Evolutionary conservation across 768 basidiomycete genomes (phyloP).

Genomic region (Amanita muscaria): DNA sequence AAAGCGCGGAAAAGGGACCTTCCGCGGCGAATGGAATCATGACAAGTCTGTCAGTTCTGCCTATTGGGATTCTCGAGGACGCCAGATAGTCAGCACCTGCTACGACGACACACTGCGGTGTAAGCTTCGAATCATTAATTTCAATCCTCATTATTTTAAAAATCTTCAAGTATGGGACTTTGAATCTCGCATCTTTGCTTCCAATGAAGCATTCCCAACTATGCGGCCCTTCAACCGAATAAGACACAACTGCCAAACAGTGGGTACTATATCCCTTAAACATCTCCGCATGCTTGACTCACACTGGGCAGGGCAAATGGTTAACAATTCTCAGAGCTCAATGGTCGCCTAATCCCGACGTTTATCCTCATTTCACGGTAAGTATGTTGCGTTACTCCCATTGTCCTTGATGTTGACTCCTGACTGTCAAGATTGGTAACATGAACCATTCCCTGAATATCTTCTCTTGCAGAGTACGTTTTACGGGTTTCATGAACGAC

Average conservation of each 20-base stretch:
- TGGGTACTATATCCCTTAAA: constrained; percentile 22
- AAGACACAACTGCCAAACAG: constrained; percentile 75
- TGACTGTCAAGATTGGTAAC: constrained; percentile 48
- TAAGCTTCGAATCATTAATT: constrained; percentile 26
- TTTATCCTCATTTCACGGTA: constrained; percentile 79
- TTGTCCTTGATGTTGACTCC: neutral
- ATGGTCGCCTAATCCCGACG: constrained; percentile 72
- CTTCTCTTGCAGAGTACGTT: constrained; percentile 55
- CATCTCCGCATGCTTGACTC: neutral
- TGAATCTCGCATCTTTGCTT: constrained; percentile 39
- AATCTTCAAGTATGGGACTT: constrained; percentile 65
- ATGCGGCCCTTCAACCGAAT: constrained; percentile 57
- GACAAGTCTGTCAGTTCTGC: constrained; percentile 75
- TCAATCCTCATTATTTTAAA: neutral
- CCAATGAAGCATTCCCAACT: constrained; percentile 41
- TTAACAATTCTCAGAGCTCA: constrained; percentile 67
- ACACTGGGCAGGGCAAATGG: constrained; percentile 61
- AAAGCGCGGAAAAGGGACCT: constrained; percentile 39
- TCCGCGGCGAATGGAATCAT: constrained; percentile 62
- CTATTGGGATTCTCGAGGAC: constrained; percentile 79
- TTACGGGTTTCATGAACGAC: neutral
- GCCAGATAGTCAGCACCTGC: constrained; percentile 73
- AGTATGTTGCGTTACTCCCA: constrained; percentile 13
- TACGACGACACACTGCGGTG: constrained; percentile 73
- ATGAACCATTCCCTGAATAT: constrained; percentile 76